phyloP scores from a whole-genome alignment of 805 yeast species.

The Candida saitoana region DNA sequence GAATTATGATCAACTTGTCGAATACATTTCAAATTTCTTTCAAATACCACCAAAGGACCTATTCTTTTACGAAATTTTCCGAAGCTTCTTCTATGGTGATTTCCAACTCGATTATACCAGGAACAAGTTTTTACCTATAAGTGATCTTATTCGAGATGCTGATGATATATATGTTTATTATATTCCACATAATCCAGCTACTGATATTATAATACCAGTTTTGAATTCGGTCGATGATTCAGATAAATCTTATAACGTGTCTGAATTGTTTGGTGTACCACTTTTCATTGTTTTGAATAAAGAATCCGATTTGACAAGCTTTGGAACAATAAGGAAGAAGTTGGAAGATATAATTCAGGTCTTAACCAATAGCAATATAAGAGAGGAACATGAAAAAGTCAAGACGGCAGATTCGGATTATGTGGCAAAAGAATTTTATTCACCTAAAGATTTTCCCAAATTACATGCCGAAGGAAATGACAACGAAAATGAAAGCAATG shows the following conservation, averaged over 20 bases:
- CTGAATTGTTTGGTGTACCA: conserved; percentile 69
- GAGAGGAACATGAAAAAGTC: conserved; percentile 17
- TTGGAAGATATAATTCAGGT: conserved; percentile 38
- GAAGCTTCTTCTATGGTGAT: conserved; percentile 62
- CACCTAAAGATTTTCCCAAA: conserved; percentile 32
- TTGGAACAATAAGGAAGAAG: conserved; percentile 54
- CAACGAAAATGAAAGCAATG: conserved; percentile 21
- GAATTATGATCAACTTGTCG: conserved; percentile 58
- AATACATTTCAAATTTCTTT: conserved; percentile 51
- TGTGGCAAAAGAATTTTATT: conserved; percentile 16
- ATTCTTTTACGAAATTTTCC: conserved; percentile 48
- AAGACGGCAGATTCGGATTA: conserved; percentile 10
- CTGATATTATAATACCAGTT: conserved; percentile 53
- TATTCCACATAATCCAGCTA: conserved; percentile 42
- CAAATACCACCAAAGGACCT: conserved; percentile 22
- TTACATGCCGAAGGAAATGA: conserved; percentile 4
- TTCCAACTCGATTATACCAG: conserved; percentile 56
- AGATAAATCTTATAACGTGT: conserved; percentile 30
- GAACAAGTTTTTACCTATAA: conserved; percentile 57
- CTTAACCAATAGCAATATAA: conserved; percentile 22
- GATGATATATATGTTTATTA: conserved; percentile 68
- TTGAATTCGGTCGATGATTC: conserved; percentile 41
- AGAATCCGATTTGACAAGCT: conserved; percentile 47
- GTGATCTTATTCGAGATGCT: conserved; percentile 57
- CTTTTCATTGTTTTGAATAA: conserved; percentile 58